These are phyloP conservation scores for Umbellularia californica DNA, from an alignment of 164 flowering plant species.

Conservation along the genomic window DNA sequence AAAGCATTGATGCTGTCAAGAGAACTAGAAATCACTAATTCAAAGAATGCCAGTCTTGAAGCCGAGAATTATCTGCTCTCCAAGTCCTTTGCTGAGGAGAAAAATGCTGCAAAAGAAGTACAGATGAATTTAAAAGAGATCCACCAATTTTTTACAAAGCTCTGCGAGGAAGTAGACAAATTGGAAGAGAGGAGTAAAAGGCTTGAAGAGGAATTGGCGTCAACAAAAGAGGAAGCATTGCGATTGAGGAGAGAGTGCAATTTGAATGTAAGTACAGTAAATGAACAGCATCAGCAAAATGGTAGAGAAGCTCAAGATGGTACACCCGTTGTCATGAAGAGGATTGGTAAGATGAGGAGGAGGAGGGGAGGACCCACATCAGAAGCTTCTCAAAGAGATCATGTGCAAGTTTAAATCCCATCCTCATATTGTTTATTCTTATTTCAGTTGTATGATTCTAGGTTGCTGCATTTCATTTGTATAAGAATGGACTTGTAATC, in stretches of 20 bases:
- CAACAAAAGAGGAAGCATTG: slow-evolving; percentile 80
- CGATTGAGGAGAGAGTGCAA: slow-evolving; percentile 49
- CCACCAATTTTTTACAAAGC: slow-evolving; percentile 57
- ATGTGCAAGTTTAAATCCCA: neutral
- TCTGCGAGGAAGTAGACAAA: slow-evolving; percentile 72
- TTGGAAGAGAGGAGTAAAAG: slow-evolving; percentile 58
- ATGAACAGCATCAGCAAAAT: slow-evolving; percentile 24
- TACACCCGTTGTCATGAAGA: slow-evolving; percentile 37
- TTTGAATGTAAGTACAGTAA: slow-evolving; percentile 27
- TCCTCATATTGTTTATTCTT: neutral
- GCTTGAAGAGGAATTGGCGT: slow-evolving; percentile 66
- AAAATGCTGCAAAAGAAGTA: slow-evolving; percentile 44
- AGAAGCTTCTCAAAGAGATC: slow-evolving; percentile 10
- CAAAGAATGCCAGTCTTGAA: slow-evolving; percentile 48
- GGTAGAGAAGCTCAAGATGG: slow-evolving; percentile 22
- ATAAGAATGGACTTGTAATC: neutral
- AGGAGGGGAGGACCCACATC: slow-evolving; percentile 29
- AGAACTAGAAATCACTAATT: slow-evolving; percentile 50
- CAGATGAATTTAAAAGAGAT: slow-evolving; percentile 81
- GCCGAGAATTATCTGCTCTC: slow-evolving; percentile 51
- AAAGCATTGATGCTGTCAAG: slow-evolving; percentile 48
- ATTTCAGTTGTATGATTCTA: neutral
- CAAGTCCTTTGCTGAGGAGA: slow-evolving; percentile 53
- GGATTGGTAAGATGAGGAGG: slow-evolving; percentile 46
- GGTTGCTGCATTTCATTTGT: neutral